These are phyloP conservation scores for Botrytis aclada DNA, from an alignment of 2,329 filamentous ascomycete species.

Conservation along the genomic window DNA sequence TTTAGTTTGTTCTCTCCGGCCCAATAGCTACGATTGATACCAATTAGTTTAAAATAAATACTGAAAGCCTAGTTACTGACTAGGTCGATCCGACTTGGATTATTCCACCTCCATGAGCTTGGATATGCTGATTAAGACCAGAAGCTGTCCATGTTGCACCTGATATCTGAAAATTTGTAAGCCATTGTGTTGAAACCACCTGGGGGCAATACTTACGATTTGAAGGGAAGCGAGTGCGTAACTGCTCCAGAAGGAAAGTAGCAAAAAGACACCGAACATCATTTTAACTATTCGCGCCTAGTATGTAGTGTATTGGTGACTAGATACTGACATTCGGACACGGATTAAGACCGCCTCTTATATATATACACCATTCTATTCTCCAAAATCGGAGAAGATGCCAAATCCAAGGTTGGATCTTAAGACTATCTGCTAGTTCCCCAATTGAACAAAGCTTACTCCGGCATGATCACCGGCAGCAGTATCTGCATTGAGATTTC, in stretches of 20 bases:
- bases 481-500: background rate
- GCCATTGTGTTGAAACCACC: background rate
- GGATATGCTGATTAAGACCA: slow-evolving; percentile 51
- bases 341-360: background rate
- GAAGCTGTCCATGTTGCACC: slow-evolving; percentile 35
- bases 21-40: slow-evolving; percentile 37
- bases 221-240: slow-evolving; percentile 13
- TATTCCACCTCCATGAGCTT: slow-evolving; percentile 66
- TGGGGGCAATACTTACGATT: background rate
- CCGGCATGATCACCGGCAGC: background rate
- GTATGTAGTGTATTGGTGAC: background rate
- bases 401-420: background rate
- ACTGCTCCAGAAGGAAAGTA: slow-evolving; percentile 10
- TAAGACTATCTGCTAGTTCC: background rate
- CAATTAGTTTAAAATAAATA: background rate
- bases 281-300: background rate
- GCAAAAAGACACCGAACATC: background rate
- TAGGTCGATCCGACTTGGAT: slow-evolving; percentile 54
- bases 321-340: background rate
- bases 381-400: background rate
- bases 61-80: background rate
- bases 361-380: background rate
- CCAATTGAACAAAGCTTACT: background rate
- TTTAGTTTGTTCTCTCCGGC: slow-evolving; percentile 67
- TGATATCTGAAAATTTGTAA: slow-evolving; percentile 26